Evolutionary conservation across 2,329 filamentous ascomycete genomes (phyloP), one percentile per base, ranked within the genome.

Genomic region (Coniochaeta ligniaria): DNA sequence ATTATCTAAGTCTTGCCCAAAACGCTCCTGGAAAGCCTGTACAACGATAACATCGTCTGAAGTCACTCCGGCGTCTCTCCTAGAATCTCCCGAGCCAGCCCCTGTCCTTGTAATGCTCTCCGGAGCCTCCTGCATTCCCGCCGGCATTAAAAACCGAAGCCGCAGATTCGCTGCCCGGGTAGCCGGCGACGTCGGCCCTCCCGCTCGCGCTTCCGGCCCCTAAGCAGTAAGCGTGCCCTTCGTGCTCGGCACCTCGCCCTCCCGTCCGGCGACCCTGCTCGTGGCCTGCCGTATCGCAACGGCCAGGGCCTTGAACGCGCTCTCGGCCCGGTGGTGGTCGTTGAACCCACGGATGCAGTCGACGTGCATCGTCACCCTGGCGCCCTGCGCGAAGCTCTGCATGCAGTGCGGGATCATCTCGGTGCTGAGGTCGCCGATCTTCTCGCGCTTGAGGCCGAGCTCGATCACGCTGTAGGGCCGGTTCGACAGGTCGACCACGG

Each of bases 331-430:
- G 78, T 98, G 95, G 76, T 98, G 95, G 76, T 98, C 95, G 76
- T 98, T 99, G 64, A 90, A 85, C 59, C 95, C 95, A 64, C 92
- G 85, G 60, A 96, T 76, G 76, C 91, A 96, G 77, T 97, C 92
- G 62, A 99, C 91, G 78, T 99, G 95, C 71, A 98, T 78, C n/a
- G 95, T 99, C 59, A 97, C 83, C 28, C 92, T 88, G 3, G 92
- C 92, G 11, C 86, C 91, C 78, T 96, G 90, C 47, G 94, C 93
- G 76, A 97, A 99, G 78, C 90, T 95, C 80, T 96, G 87, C 72
- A 99, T 75, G 67, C 93, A 96, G 80, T 99, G 95, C 54, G 94
- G 93, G 47, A 99, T 87, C 95, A 99, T 99, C 83, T 99, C 94
- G 69, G 87, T 90, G 79, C 89, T 94, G 67, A 99, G 79, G 72